Percentiles rank a stretch among this genome's conserved stretches.
Conservation (phyloP, 2,329 filamentous ascomycete species). For the Trichoderma gracile region DNA sequence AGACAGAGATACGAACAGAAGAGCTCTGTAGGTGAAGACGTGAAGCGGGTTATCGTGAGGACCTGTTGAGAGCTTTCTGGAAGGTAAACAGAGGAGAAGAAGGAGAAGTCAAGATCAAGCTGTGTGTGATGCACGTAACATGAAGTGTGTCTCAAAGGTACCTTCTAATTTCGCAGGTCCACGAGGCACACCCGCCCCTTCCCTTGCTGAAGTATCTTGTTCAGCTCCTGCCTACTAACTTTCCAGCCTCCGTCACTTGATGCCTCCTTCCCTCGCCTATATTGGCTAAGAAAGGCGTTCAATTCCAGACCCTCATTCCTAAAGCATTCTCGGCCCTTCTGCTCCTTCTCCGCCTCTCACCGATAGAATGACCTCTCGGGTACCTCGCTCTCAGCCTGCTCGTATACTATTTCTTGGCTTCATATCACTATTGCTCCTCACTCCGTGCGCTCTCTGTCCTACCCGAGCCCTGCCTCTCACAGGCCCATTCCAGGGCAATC, state of each 20-base stretch:
- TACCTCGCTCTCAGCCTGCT: background rate
- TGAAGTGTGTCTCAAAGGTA: too few relatives aligned
- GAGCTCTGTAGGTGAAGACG: background rate
- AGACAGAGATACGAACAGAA: background rate
- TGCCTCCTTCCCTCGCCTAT: background rate
- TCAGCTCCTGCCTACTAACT: too few relatives aligned
- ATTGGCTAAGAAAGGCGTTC: background rate
- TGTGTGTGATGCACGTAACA: too few relatives aligned
- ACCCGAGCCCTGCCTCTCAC: background rate
- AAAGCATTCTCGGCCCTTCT: background rate
- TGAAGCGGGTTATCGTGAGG: background rate
- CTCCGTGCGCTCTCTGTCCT: background rate
- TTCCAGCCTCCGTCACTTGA: background rate
- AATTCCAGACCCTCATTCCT: slow-evolving; percentile 4
- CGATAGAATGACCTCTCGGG: background rate
- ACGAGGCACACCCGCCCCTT: background rate
- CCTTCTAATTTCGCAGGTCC: background rate
- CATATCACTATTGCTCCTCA: too few relatives aligned
- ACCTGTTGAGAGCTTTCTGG: background rate
- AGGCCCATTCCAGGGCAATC: background rate
- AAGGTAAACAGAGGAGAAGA: background rate
- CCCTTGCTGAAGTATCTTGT: background rate
- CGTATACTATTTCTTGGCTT: background rate
- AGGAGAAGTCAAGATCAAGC: background rate
- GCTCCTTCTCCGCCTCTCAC: background rate